phyloP scores from a whole-genome alignment of 495 filamentous ascomycete genomes.

The Aspergillus indologenus region DNA sequence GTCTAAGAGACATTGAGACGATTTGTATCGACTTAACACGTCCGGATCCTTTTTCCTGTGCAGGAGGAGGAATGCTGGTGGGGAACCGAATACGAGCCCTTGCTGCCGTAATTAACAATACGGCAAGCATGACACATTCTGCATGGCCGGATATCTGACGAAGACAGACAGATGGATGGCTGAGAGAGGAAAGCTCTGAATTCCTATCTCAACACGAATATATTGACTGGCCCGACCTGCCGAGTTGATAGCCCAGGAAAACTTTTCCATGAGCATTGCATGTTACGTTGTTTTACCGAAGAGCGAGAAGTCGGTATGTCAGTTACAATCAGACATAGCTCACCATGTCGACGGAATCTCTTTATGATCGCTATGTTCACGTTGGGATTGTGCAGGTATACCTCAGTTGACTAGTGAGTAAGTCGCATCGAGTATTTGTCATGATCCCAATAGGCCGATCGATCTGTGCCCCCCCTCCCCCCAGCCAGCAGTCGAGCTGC shows the following conservation, averaged over 20 bases:
- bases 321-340: neutral
- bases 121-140: constrained; percentile 6
- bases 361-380: neutral
- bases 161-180: neutral
- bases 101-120: constrained; percentile 3
- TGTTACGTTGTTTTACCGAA: neutral
- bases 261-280: neutral
- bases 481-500: neutral
- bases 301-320: neutral
- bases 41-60: constrained; percentile 3
- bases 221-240: neutral
- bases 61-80: neutral
- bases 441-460: neutral
- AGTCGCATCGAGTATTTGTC: neutral
- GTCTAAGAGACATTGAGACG: neutral
- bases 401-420: no score
- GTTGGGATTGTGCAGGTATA: neutral
- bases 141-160: neutral
- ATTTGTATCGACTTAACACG: neutral
- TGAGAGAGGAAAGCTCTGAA: no score
- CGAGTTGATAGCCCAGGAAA: neutral
- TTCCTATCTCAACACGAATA: neutral
- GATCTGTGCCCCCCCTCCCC: neutral
- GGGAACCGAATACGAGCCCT: constrained; percentile 6
- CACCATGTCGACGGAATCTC: neutral